Evolutionary conservation across 176 grass and related monocot genomes (phyloP), one percentile per base, ranked within the genome.

Genomic region (Canna indica): DNA sequence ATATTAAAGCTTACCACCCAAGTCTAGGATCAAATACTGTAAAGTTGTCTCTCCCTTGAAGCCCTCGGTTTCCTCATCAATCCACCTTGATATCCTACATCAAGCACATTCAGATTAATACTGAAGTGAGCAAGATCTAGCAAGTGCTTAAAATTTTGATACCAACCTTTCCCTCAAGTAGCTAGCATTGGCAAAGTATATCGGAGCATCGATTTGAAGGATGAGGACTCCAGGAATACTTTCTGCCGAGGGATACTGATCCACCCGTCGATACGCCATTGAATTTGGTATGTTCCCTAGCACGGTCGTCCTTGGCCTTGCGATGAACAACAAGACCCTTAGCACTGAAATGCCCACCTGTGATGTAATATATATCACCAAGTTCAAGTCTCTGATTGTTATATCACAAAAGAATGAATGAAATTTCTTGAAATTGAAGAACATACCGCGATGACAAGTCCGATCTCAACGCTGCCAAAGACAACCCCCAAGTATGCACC

Each of bases 401-500:
- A n/a, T n/a, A n/a, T n/a, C n/a, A n/a, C n/a, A n/a, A n/a, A n/a
- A n/a, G n/a, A n/a, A n/a, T n/a, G n/a, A n/a, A n/a, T n/a, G n/a
- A n/a, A n/a, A n/a, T n/a, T n/a, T n/a, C n/a, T n/a, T n/a, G n/a
- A n/a, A n/a, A n/a, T n/a, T n/a, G n/a, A n/a, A n/a, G 30, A 22
- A 66, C 35, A 3, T 72, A 91, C 86, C 7, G 88, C 89, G 3
- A 92, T 70, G 15, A 87, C 68, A 2, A 97, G 74, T 3, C 93
- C 93, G 31, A 81, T 78, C 80, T 97, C 86, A 20, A 97, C 89
- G 61, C 88, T 92, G 50, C 79, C 88, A 81, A 97, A 87, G 69
- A 97, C 88, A 74, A 97, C 93, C 29, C 93, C 93, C 32, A 92
- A 59, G 83, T 90, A 97, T 1, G 93, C 93, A 56, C 89, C 88